Conservation (phyloP, 305 asterid genomes). For the Petunia hybrid region DNA sequence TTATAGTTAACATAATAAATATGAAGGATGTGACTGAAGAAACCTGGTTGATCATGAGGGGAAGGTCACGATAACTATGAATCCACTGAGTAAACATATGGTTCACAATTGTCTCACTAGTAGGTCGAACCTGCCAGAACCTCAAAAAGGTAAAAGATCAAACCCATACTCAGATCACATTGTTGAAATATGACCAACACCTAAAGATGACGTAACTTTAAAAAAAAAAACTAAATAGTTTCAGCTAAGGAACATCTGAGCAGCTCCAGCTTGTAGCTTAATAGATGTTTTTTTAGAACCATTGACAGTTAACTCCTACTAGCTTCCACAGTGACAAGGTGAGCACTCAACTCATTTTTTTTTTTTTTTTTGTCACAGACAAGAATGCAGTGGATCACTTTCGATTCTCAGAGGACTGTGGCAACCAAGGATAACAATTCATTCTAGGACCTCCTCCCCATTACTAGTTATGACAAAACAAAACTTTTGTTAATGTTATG, state of each 20-base stretch:
- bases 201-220: neutral
- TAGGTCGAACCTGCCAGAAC: slow-evolving; percentile 98
- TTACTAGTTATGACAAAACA: neutral
- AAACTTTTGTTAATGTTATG: neutral
- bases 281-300: neutral
- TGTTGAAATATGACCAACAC: slow-evolving; percentile 38
- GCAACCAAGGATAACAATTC: neutral
- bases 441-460: neutral
- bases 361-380: neutral
- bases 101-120: slow-evolving; percentile 98
- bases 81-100: slow-evolving; percentile 99
- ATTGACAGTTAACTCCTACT: neutral
- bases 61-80: slow-evolving; percentile 98
- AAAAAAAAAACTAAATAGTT: neutral
- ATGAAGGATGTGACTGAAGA: slow-evolving; percentile 29
- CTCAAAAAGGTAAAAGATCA: slow-evolving; percentile 76
- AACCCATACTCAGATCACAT: slow-evolving; percentile 58
- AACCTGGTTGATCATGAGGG: slow-evolving; percentile 98
- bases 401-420: neutral
- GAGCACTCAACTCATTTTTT: neutral
- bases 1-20: slow-evolving; percentile 24
- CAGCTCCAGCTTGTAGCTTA: neutral
- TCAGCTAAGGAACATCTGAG: neutral
- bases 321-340: neutral
- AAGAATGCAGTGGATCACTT: neutral